Evolutionary conservation across 805 yeast species (phyloP).

Genomic region (Starmerella roubikii): DNA sequence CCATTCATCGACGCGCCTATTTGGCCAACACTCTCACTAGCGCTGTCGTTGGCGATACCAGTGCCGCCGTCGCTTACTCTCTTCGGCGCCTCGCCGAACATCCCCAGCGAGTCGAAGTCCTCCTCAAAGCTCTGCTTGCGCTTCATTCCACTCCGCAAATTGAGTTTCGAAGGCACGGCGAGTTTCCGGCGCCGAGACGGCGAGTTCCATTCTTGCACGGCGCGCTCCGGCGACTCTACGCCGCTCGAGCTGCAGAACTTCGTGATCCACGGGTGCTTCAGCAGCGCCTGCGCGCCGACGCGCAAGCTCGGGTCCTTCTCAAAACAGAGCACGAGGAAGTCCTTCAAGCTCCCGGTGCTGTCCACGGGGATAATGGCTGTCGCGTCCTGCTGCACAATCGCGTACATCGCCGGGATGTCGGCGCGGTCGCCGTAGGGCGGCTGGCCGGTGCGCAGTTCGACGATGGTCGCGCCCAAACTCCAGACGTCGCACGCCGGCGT

Average conservation of each 20-base stretch:
- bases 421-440: constrained; percentile 76
- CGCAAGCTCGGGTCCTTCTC: constrained; percentile 54
- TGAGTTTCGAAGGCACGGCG: constrained; percentile 18
- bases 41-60: no score
- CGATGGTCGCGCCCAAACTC: constrained; percentile 91
- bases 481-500: constrained; percentile 69
- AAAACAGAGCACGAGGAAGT: constrained; percentile 55
- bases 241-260: constrained; percentile 11
- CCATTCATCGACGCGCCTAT: no score
- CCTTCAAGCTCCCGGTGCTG: constrained; percentile 32
- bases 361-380: constrained; percentile 43
- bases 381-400: constrained; percentile 61
- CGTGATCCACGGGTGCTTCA: constrained; percentile 49
- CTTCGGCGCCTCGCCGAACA: constrained; percentile 4
- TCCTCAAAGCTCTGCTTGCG: constrained; percentile 9
- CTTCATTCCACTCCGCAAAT: constrained; percentile 4
- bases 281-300: constrained; percentile 39
- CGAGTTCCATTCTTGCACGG: constrained; percentile 24
- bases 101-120: constrained; percentile 16
- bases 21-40: no score
- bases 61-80: not conserved
- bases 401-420: constrained; percentile 70
- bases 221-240: constrained; percentile 21
- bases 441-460: constrained; percentile 70
- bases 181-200: constrained; percentile 12